Evolutionary conservation across 139 green algal species (phyloP), one percentile per base, ranked within the genome.

Genomic region (Desmodesmus armatus): DNA sequence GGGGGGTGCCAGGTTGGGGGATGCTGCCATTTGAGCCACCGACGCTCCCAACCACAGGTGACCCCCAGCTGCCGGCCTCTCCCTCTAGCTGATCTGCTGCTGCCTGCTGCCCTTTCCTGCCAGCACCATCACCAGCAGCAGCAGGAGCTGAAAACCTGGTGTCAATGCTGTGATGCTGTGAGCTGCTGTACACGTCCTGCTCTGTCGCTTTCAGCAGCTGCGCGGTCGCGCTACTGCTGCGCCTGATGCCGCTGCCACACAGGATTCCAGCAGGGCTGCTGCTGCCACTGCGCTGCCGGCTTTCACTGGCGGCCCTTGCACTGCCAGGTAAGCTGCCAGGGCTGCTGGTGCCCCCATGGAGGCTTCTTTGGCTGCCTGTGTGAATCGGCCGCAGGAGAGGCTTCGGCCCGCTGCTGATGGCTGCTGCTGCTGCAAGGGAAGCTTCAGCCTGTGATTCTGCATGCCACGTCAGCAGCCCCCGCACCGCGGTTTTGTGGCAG

Each of bases 321-420:
- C 78, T 66, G 62, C 29, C 17, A 25, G 6, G 5, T 60, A 4
- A 9, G 72, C 41, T 29, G 23, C 37, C 35, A 9, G 9, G 23
- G 35, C 74, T 74, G 55, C 51, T 74, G 62, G 1, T 53, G 78
- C n/a, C n/a, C n/a, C n/a, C n/a, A n/a, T n/a, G n/a, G n/a, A n/a
- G n/a, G n/a, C n/a, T n/a, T n/a, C 39, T 44, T 35, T 40, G 58
- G 77, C 15, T 60, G 33, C 9, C 15, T 6, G 47, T 86, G 35
- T 51, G 73, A 3, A 86, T 80, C 0, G 80, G 80, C 6, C 37
- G 35, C n/a, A 86, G 80, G 43, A 31, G 51, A 13, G 80, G 80
- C 51, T 63, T 53, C 0, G 80, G 80, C 11, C 53, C 43, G 33
- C 66, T 73, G 69, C 39, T 31, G 37, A 86, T 86, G 2, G 69